phyloP scores from a whole-genome alignment of 768 basidiomycete species.

The Suillus alpinus region DNA sequence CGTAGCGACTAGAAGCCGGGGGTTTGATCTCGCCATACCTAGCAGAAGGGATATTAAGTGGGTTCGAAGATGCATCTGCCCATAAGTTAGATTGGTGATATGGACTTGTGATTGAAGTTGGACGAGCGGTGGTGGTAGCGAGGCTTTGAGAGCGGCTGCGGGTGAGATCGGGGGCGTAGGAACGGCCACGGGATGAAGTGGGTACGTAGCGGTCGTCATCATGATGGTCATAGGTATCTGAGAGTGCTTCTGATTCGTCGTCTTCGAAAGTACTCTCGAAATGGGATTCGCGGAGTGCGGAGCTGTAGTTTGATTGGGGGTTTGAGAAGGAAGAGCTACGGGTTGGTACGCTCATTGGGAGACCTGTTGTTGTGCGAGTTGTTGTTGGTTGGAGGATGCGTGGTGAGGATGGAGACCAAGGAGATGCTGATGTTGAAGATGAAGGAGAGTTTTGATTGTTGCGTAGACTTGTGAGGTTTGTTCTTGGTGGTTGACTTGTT shows the following conservation, averaged over 20 bases:
- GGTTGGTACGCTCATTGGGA: conserved; percentile 57
- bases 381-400: conserved; percentile 35
- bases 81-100: conserved; percentile 43
- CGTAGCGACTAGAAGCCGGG: conserved; percentile 61
- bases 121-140: conserved; percentile 50
- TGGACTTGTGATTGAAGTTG: conserved; percentile 51
- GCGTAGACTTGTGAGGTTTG: conserved; percentile 28
- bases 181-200: conserved; percentile 54
- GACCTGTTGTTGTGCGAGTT: conserved; percentile 30
- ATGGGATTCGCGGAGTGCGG: conserved; percentile 61
- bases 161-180: conserved; percentile 58
- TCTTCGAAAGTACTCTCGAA: conserved; percentile 82
- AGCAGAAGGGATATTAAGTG: conserved; percentile 51
- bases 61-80: conserved; percentile 55
- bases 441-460: conserved; percentile 45
- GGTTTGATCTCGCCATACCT: conserved; percentile 65
- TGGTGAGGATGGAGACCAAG: conserved; percentile 38
- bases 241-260: conserved; percentile 66
- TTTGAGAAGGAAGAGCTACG: conserved; percentile 70
- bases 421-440: conserved; percentile 44
- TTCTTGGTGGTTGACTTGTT: conserved; percentile 66
- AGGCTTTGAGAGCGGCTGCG: conserved; percentile 78
- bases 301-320: conserved; percentile 53
- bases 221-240: conserved; percentile 49
- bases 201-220: conserved; percentile 46